Base-by-base conservation (phyloP, 2,329 filamentous ascomycete species). In the Scopulariopsis brevicaulis region DNA sequence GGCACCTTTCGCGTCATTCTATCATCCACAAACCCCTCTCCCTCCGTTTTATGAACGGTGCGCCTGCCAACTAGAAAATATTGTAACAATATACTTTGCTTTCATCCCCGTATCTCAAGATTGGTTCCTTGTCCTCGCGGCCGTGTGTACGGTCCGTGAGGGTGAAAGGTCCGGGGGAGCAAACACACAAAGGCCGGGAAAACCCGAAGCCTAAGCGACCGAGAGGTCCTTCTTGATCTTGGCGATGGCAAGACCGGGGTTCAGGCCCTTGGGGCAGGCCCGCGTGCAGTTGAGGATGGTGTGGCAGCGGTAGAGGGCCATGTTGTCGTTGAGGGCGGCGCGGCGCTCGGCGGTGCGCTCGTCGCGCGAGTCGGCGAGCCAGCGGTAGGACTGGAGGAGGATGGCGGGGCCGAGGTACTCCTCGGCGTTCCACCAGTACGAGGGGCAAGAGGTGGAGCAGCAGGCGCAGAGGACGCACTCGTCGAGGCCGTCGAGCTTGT, bases 341-440 rank as follows among this genome's bases (percentile, higher is more conserved):
- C 94, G 94, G 72, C 94, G 87, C 82, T 96, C 85, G 60, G 82
- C 85, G 67, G 81, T 95, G 74, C 83, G 85, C 83, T 96, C 88
- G 72, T 99, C 94, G 74, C 94, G 87, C 51, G 90, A 95, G 73
- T 99, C 94, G 69, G 86, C 88, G 64, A 99, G 81, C 94, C 94
- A 99, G 70, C 93, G 86, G 85, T 97, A 99, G 10, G 91, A 96
- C 78, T 99, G 94, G 64, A 99, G 85, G 57, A 99, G 87, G 61
- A 99, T 90, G 64, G 94, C 94, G 60, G 94, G 94, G 63, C 94
- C 94, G 55, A 99, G 89, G 79, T 99, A 99, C 75, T 97, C 92
- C 77, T 97, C 92, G 66, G 87, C 86, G 81, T 99, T 99, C 94
- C 94, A 99, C 94, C 94, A 99, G 82, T 99, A 99, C 20, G 91